Base-by-base conservation (phyloP, 805 yeast species). In the Torulaspora quercuum region DNA sequence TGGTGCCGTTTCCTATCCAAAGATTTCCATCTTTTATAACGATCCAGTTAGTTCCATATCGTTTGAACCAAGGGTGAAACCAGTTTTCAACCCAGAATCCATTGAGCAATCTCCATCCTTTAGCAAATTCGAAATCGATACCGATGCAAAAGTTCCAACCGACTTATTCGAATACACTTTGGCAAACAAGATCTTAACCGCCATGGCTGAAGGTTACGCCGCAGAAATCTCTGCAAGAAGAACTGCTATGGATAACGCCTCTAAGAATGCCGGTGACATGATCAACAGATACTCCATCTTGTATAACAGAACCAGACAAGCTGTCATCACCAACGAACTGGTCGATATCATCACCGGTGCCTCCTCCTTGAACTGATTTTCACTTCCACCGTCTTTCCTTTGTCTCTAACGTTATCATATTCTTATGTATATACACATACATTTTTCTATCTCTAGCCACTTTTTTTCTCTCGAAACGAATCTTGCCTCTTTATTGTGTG, bases 271-370 rank as follows among this genome's bases (percentile, higher is more conserved):
- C 48, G 95, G 95, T 72, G 98, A 92, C 60, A 92, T 92, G 97
- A 92, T 92, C 65, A 80, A 77, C 72, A 82, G 78, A 64, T 90
- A 85, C 83, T 83, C 97, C 54, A 92, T 92, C 68, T 80, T 92
- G 70, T 92, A 92, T 75, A 92, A 92, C 89, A 90, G 98, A 80
- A 83, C 97, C 62, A 87, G 97, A 77, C 98, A 92, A 78, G 96
- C 97, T 54, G 96, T 89, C 64, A 90, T 90, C 63, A 89, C 97
- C 70, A 92, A 92, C 80, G 98, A 92, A 77, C 76, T 92, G 80
- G 98, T 92, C 63, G 98, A 92, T 73, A 92, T 92, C 63, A 90
- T 92, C 69, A 92, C 98, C 59, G 98, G 98, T 88, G 98, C 98
- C 61, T 87, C 97, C 49, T 87, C 97, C 43, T 80, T 92, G 73